phyloP scores from a whole-genome alignment of 345 rosid genomes.

The Clarkia xantiana region DNA sequence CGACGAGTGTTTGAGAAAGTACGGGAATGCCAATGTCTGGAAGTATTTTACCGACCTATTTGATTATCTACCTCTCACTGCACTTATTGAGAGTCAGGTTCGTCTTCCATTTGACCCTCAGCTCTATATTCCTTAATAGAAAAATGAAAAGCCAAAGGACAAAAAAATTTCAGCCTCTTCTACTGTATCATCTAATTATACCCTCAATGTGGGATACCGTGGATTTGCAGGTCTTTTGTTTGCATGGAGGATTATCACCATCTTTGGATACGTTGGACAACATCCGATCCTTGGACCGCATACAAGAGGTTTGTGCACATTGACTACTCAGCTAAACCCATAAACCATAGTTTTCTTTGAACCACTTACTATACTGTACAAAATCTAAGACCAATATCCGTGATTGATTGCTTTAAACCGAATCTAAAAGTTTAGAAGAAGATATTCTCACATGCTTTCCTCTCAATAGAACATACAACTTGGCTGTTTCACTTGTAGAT shows the following conservation, averaged over 20 bases:
- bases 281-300: constrained; percentile 74
- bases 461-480: too few relatives aligned
- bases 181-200: neutral
- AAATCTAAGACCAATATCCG: too few relatives aligned
- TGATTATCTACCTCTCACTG: constrained; percentile 80
- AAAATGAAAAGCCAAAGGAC: too few relatives aligned
- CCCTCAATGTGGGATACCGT: constrained; percentile 1
- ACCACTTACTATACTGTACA: too few relatives aligned
- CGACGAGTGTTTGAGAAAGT: constrained; percentile 87
- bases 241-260: constrained; percentile 93
- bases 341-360: too few relatives aligned
- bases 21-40: constrained; percentile 96
- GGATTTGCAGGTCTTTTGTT: constrained; percentile 57
- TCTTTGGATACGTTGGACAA: constrained; percentile 88
- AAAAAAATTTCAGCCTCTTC: too few relatives aligned
- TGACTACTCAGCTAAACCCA: neutral
- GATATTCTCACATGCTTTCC: too few relatives aligned
- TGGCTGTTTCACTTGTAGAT: neutral
- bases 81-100: constrained; percentile 93
- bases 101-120: constrained; percentile 5
- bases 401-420: too few relatives aligned
- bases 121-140: too few relatives aligned
- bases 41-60: constrained; percentile 79
- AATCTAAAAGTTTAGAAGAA: too few relatives aligned
- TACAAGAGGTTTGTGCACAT: constrained; percentile 46